Evolutionary conservation across 108 stramenopile genomes (phyloP).

Genomic region (Pseudonitzschia multiseries): DNA sequence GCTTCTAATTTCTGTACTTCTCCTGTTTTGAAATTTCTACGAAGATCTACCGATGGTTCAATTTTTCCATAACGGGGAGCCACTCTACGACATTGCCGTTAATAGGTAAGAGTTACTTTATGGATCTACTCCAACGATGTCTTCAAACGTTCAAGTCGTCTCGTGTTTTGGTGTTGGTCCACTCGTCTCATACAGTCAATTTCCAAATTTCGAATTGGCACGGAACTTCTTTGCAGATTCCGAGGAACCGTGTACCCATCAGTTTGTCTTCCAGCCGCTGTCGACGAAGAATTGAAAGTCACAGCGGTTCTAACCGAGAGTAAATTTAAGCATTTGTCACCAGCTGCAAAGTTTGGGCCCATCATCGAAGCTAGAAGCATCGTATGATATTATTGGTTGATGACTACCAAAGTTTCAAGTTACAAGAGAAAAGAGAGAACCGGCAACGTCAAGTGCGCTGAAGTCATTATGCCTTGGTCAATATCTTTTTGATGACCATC

Average conservation of each 20-base stretch:
- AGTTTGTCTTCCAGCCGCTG: slow-evolving; percentile 51
- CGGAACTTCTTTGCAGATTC: slow-evolving; percentile 25
- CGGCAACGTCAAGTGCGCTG: not conserved
- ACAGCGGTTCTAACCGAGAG: slow-evolving; percentile 60
- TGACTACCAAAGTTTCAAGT: not conserved
- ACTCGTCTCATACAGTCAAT: not conserved
- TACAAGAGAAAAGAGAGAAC: slow-evolving; percentile 7
- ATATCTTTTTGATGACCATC: slow-evolving; percentile 49
- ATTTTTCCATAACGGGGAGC: slow-evolving; percentile 79
- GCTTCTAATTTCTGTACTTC: not conserved
- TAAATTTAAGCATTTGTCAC: slow-evolving; percentile 65
- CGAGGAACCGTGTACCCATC: slow-evolving; percentile 77
- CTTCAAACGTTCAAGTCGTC: not conserved
- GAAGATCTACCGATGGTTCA: slow-evolving; percentile 83
- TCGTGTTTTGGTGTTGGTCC: not conserved
- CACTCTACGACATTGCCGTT: slow-evolving; percentile 64
- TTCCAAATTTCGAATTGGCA: not conserved
- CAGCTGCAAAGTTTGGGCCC: slow-evolving; percentile 78
- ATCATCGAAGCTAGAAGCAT: slow-evolving; percentile 76
- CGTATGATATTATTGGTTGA: slow-evolving; percentile 35
- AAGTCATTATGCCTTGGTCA: slow-evolving; percentile 14
- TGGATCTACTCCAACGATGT: not conserved
- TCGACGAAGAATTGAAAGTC: slow-evolving; percentile 35
- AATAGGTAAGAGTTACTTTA: slow-evolving; percentile 36
- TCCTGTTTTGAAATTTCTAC: not conserved